Base-by-base conservation (phyloP, 2,329 filamentous ascomycete genomes). In the Ceratocystis ficicola region DNA sequence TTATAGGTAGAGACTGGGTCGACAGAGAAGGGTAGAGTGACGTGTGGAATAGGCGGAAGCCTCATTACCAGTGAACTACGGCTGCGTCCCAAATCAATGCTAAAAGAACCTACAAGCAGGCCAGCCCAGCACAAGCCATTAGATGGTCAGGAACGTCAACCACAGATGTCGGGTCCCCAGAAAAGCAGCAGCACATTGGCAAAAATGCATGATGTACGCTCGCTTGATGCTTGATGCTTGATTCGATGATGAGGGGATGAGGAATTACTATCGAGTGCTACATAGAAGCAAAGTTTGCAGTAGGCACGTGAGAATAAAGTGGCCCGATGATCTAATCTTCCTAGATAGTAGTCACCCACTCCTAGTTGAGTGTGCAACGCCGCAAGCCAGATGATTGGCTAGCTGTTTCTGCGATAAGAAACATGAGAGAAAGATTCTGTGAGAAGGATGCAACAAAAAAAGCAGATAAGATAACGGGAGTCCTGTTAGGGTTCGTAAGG, bases 91-190 rank as follows among this genome's bases (percentile, higher is more conserved):
- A 28, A 32, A 57, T 17, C 32, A 57, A 57, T 6, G 17, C 8
- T 57, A 32, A 32, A 57, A 57, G 52, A 57, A 57, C 52, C 52
- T 25, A 57, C 52, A n/a, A 57, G 2, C 6, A 32, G 25, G 32
- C 32, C 32, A 36, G 32, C 32, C 32, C 12, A 7, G 52, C 52
- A 57, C 52, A 57, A 28, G 52, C 10, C 52, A 17, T 32, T 32
- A 32, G 30, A 28, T 17, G 52, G 25, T 28, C 52, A 57, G 15
- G 2, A 5, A 28, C 28, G 17, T 32, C 28, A 30, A 57, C 52
- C 52, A 57, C 52, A 57, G 52, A 32, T 28, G 28, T 32, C 10
- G 52, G 17, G 52, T 57, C 52, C 52, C 52, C 52, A 57, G 52
- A 57, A 57, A 57, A 57, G 52, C 52, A 57, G 32, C 52, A n/a